Percentiles rank a stretch among this genome's conserved stretches.
These are phyloP conservation scores for Leccinum ochraceum DNA, from an alignment of 768 basidiomycete species.

Conservation along the genomic window DNA sequence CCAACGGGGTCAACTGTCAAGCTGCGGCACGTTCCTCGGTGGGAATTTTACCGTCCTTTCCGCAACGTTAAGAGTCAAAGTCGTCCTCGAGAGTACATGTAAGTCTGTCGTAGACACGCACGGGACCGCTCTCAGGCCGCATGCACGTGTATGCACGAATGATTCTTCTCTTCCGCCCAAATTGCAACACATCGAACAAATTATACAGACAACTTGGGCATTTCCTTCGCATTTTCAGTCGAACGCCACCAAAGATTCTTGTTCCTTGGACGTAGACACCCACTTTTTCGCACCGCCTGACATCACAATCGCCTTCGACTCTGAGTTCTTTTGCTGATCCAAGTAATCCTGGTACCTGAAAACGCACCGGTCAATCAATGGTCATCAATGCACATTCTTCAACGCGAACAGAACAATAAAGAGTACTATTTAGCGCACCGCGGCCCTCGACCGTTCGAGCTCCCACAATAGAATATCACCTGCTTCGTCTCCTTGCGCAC, in stretches of 20 bases:
- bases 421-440: conserved; percentile 56
- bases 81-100: not conserved
- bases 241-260: conserved; percentile 26
- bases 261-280: conserved; percentile 31
- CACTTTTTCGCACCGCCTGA: conserved; percentile 47
- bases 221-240: conserved; percentile 12
- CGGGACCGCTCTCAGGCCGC: not conserved
- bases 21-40: not conserved
- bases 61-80: not conserved
- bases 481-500: conserved; percentile 39
- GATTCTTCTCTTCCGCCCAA: not conserved
- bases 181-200: not conserved
- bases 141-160: not conserved
- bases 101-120: not conserved
- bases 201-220: not conserved
- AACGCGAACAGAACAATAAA: conserved; percentile 11
- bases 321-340: conserved; percentile 29
- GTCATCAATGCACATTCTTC: not conserved
- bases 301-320: conserved; percentile 43
- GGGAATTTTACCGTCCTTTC: not conserved
- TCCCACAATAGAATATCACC: conserved; percentile 57
- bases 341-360: conserved; percentile 54
- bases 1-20: not conserved
- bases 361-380: not conserved
- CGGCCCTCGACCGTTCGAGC: conserved; percentile 52